Base-by-base conservation (phyloP, 352 stramenopile genomes). In the Globisporangium splendens region DNA sequence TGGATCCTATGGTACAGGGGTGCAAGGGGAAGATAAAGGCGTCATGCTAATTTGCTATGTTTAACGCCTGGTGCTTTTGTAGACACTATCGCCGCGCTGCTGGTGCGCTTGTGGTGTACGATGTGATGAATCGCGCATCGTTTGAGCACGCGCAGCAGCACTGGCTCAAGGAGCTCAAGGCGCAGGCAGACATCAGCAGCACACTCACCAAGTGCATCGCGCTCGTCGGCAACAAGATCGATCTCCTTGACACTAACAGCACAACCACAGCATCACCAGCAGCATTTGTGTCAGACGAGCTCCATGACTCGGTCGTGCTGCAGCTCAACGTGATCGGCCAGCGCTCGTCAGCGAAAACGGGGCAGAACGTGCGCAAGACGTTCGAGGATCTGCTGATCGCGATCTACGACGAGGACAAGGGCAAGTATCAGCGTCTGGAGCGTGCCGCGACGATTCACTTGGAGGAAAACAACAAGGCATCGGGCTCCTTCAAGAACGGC, bases 191-290 rank as follows among this genome's bases (percentile, higher is more conserved):
- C 48, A 62, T 75, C 17, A 85, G 79, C 61, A 89, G 80, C 55
- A 83, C 80, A 10, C 62, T 93, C 4, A 61, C 69, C 4, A 85
- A 58, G 11, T 91, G 82, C 59, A 77, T 93, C 51, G 77, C 89
- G 65, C 66, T 93, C 18, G 84, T 93, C 39, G 84, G 82, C 58
- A 93, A 93, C 50, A 93, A 93, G 46, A 63, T 87, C 18, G 84
- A 93, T 54, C 62, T 93, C 38, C 47, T 20, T 52, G 0, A 21
- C n/a, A 15, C 0, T 2, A 6, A 33, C 52, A 71, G 21, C 56
- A 57, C 10, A 41, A 60, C 12, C 21, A 70, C 8, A 31, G 38
- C 5, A 59, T 51, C 8, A 33, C 59, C 39, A 20, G 15, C 49
- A 1, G 49, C 64, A 0, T 72, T 73, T 24, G 76, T 91, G 13